Evolutionary conservation across 140 eudicot genomes (phyloP).

Genomic region (Senecio squalidus): DNA sequence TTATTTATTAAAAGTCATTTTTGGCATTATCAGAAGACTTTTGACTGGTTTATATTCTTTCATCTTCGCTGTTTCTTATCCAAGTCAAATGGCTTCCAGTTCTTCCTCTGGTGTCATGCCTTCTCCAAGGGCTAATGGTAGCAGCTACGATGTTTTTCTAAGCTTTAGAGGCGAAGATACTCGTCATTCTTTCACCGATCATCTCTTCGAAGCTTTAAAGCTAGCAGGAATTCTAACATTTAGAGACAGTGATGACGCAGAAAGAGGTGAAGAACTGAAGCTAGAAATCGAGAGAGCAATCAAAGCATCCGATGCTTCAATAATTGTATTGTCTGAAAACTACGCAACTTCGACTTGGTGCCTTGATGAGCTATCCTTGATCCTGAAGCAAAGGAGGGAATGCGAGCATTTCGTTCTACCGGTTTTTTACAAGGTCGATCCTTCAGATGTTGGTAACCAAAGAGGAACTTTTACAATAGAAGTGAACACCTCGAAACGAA

Average conservation of each 20-base stretch:
- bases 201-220: neutral
- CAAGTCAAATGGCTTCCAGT: conserved; percentile 7
- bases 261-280: conserved; percentile 6
- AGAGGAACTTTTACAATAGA: too few species aligned
- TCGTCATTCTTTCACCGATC: conserved; percentile 21
- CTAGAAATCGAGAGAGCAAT: neutral
- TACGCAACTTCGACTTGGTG: neutral
- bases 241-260: conserved; percentile 10
- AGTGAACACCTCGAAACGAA: too few species aligned
- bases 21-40: neutral
- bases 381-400: neutral
- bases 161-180: conserved; percentile 28
- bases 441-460: conserved; percentile 2
- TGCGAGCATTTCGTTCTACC: neutral
- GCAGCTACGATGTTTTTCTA: neutral
- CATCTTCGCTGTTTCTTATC: conserved; percentile 17
- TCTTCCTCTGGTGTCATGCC: neutral
- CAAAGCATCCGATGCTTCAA: conserved; percentile 2
- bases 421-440: neutral
- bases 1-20: neutral
- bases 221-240: neutral
- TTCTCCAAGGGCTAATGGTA: neutral
- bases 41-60: neutral
- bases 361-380: neutral
- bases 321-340: neutral